phyloP scores from a whole-genome alignment of 2,329 filamentous ascomycete genomes.

The Boeremia lycopersici region DNA sequence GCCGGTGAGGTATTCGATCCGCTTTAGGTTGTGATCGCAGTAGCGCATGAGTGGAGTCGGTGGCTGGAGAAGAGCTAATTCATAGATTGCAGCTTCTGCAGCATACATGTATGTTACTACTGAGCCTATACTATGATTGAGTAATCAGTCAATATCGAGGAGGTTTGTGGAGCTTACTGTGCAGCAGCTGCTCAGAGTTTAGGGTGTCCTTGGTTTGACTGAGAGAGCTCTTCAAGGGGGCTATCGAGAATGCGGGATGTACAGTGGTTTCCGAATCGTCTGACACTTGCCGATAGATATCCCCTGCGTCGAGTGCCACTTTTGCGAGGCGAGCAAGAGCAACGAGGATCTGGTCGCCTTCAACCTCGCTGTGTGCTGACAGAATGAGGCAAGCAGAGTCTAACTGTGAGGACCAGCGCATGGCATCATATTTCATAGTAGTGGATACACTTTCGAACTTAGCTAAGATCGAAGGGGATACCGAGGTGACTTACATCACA shows the following conservation, averaged over 20 bases:
- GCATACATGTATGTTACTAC: slow-evolving; percentile 20
- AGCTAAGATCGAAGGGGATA: not conserved
- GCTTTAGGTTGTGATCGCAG: slow-evolving; percentile 17
- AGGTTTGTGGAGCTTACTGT: slow-evolving; percentile 15
- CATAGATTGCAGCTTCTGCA: slow-evolving; percentile 23
- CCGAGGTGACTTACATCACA: slow-evolving; percentile 40
- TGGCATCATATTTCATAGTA: slow-evolving; percentile 48
- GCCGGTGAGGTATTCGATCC: slow-evolving; percentile 21
- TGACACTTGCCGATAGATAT: slow-evolving; percentile 28
- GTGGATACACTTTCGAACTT: slow-evolving; percentile 22
- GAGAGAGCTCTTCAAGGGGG: slow-evolving; percentile 18
- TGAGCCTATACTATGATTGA: slow-evolving; percentile 2
- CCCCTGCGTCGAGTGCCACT: slow-evolving; percentile 29
- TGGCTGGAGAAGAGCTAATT: slow-evolving; percentile 18
- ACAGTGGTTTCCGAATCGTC: slow-evolving; percentile 14
- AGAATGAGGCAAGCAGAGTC: slow-evolving; percentile 57
- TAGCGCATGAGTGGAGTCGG: slow-evolving; percentile 6
- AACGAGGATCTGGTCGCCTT: slow-evolving; percentile 58
- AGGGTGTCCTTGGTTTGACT: slow-evolving; percentile 15
- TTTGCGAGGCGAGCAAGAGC: slow-evolving; percentile 46
- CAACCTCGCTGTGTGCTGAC: slow-evolving; percentile 47
- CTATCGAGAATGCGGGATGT: slow-evolving; percentile 21
- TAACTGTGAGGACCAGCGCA: slow-evolving; percentile 65
- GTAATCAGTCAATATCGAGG: not conserved
- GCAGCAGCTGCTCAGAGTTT: slow-evolving; percentile 10